Percentiles rank a stretch among this genome's conserved stretches.
Evolutionary conservation across 148 eudicot species (phyloP).

Genomic region (Nyssa sinensis): DNA sequence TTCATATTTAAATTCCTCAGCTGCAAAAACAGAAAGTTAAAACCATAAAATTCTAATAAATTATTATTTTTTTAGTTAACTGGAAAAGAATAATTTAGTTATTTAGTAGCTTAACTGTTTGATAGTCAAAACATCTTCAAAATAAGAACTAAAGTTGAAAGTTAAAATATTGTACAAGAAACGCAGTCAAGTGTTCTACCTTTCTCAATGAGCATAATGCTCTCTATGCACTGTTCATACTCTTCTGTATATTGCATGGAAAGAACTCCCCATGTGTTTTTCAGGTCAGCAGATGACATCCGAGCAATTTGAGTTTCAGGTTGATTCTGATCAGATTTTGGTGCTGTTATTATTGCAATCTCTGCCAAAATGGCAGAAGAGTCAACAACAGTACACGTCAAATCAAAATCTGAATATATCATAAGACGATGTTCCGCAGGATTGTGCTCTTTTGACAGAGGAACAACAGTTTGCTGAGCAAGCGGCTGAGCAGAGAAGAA

Average conservation of each 20-base stretch:
- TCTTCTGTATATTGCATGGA: constrained; percentile 83
- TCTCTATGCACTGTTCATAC: constrained; percentile 80
- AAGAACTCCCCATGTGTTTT: constrained; percentile 68
- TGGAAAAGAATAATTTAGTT: too few relatives aligned
- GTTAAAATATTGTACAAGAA: background rate
- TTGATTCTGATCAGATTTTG: constrained; percentile 60
- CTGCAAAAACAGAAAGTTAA: constrained; percentile 33
- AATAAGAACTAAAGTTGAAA: background rate
- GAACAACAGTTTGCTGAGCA: constrained; percentile 64
- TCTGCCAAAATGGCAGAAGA: constrained; percentile 92
- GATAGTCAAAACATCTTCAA: background rate
- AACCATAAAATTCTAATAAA: background rate
- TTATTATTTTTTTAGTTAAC: too few relatives aligned
- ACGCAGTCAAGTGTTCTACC: constrained; percentile 34
- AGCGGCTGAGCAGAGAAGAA: constrained; percentile 78
- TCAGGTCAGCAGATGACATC: constrained; percentile 70
- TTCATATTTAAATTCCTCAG: constrained; percentile 48
- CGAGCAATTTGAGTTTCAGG: constrained; percentile 55
- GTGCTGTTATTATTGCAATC: constrained; percentile 81
- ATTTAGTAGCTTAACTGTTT: background rate
- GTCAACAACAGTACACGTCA: constrained; percentile 94
- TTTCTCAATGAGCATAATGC: constrained; percentile 42
- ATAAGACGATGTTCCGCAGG: constrained; percentile 42
- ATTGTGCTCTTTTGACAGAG: constrained; percentile 56
- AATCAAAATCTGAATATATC: constrained; percentile 88